Evolutionary conservation across 768 basidiomycete genomes (phyloP).

Genomic region (Xerocomellus dryophilus): DNA sequence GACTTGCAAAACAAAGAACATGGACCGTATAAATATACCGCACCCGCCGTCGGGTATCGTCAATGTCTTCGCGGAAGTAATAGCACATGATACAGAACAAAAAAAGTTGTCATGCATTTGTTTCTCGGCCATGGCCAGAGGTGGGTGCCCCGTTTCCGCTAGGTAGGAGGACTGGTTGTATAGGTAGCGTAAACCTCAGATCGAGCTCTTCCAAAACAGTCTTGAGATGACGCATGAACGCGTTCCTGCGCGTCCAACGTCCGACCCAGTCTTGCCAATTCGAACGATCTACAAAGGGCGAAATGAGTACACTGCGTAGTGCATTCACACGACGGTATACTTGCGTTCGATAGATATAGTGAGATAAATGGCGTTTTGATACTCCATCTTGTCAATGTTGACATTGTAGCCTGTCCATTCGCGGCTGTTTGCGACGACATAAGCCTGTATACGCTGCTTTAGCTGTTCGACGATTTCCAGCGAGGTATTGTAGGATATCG

Average conservation of each 20-base stretch:
- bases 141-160: constrained; percentile 6
- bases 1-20: neutral
- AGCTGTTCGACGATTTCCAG: constrained; percentile 69
- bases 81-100: neutral
- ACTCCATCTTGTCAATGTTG: constrained; percentile 79
- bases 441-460: constrained; percentile 53
- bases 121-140: neutral
- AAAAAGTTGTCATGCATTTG: neutral
- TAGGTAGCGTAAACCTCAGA: constrained; percentile 63
- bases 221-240: constrained; percentile 75
- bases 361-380: constrained; percentile 66
- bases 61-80: neutral
- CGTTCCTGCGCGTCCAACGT: constrained; percentile 69
- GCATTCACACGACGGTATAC: constrained; percentile 24
- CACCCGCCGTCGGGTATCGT: neutral
- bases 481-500: constrained; percentile 66
- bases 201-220: constrained; percentile 70
- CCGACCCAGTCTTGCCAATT: constrained; percentile 91
- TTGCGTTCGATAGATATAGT: constrained; percentile 70
- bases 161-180: constrained; percentile 66
- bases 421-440: constrained; percentile 59
- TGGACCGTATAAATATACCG: neutral
- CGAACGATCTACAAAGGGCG: constrained; percentile 50
- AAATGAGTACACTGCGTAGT: neutral
- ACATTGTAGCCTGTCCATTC: constrained; percentile 67